These are phyloP conservation scores for Polytrichum formosum DNA, from an alignment of 225 moss, liverwort and hornwort species.

Conservation along the genomic window DNA sequence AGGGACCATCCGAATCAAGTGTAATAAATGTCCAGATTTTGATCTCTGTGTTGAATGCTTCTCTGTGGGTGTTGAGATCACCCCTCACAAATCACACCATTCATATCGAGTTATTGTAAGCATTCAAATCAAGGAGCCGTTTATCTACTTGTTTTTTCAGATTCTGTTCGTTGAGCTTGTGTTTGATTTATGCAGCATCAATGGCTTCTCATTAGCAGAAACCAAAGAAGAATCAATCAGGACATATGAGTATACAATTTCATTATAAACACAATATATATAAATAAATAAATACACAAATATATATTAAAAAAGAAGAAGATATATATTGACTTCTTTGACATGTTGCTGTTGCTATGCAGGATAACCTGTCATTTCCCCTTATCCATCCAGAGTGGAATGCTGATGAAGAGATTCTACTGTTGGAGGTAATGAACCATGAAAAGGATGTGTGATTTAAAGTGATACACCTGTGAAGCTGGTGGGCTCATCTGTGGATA, in stretches of 20 bases:
- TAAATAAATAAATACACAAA: too few species aligned
- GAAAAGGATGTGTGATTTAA: neutral
- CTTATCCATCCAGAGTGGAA: conserved; percentile 97
- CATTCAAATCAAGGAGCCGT: neutral
- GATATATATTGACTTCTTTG: too few species aligned
- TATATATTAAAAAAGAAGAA: too few species aligned
- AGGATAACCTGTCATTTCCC: conserved; percentile 98
- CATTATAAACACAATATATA: too few species aligned
- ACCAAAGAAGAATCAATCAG: too few species aligned
- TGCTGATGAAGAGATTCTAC: conserved; percentile 92
- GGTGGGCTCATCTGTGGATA: too few species aligned
- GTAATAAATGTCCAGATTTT: conserved; percentile 92
- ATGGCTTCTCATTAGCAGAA: too few species aligned
- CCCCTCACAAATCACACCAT: conserved; percentile 94
- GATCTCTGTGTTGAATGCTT: conserved; percentile 98
- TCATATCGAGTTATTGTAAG: conserved; percentile 93
- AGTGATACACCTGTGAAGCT: neutral
- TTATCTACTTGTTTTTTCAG: too few species aligned
- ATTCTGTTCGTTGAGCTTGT: too few species aligned
- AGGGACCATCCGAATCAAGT: conserved; percentile 89
- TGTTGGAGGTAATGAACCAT: conserved; percentile 72
- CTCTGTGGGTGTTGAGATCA: conserved; percentile 95
- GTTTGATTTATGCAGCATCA: too few species aligned
- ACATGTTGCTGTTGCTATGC: conserved; percentile 7
- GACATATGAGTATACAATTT: too few species aligned